These are phyloP conservation scores for Acacia melanoxylon DNA, from an alignment of 306 rosid genomes.

Conservation along the genomic window DNA sequence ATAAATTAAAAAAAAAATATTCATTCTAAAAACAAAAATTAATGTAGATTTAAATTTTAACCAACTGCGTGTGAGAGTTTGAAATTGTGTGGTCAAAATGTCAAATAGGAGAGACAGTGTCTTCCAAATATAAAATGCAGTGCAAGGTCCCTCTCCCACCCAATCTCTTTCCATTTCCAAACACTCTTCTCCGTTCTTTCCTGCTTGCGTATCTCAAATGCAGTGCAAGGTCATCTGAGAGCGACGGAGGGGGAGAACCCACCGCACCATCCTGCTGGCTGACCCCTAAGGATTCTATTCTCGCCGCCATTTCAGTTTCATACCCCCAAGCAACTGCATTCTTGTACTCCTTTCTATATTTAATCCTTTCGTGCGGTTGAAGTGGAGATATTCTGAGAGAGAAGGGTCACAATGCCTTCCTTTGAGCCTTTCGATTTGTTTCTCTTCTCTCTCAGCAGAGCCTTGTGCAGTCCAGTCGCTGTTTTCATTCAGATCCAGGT, in stretches of 20 bases:
- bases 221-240: constrained; percentile 14
- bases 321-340: neutral
- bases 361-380: neutral
- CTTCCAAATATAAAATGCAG: constrained; percentile 36
- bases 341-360: neutral
- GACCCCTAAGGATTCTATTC: neutral
- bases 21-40: too few species aligned
- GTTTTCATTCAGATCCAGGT: constrained; percentile 87
- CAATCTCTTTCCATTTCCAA: neutral
- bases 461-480: constrained; percentile 52
- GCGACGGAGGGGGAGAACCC: constrained; percentile 9
- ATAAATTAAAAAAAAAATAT: too few species aligned
- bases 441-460: constrained; percentile 66
- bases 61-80: neutral
- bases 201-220: constrained; percentile 16
- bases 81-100: constrained; percentile 30
- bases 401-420: constrained; percentile 50
- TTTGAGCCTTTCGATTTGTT: constrained; percentile 66
- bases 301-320: neutral
- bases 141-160: constrained; percentile 18
- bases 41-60: neutral
- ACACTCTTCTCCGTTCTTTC: constrained; percentile 1
- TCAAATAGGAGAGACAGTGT: constrained; percentile 30
- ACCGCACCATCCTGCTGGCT: neutral
- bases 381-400: constrained; percentile 13